These are phyloP conservation scores for Didymella pomorum DNA, from an alignment of 2,329 filamentous ascomycete genomes.

Conservation along the genomic window DNA sequence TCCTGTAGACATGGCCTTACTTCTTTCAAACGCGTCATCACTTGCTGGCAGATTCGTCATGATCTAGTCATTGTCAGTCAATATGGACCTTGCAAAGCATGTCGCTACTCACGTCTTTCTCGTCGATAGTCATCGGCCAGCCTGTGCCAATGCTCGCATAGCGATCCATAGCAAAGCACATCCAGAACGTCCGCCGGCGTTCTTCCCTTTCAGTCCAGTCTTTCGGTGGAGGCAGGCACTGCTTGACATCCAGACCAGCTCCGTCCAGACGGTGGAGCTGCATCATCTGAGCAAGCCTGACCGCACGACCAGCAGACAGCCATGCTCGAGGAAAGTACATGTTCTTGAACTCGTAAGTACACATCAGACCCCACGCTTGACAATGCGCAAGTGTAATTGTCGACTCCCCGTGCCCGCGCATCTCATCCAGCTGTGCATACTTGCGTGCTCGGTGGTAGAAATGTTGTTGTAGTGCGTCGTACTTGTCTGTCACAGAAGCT, in stretches of 20 bases:
- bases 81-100: too few relatives aligned
- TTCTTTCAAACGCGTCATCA: slow-evolving; percentile 85
- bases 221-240: slow-evolving; percentile 82
- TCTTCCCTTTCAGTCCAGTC: slow-evolving; percentile 97
- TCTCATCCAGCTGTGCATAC: slow-evolving; percentile 87
- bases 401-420: slow-evolving; percentile 89
- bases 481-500: slow-evolving; percentile 85
- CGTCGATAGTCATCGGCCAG: slow-evolving; percentile 95
- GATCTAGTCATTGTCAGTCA: slow-evolving; percentile 60
- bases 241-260: slow-evolving; percentile 84
- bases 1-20: slow-evolving; percentile 74
- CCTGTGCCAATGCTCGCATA: slow-evolving; percentile 96
- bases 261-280: slow-evolving; percentile 89
- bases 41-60: slow-evolving; percentile 83
- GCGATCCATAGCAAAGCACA: slow-evolving; percentile 87
- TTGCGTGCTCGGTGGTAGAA: slow-evolving; percentile 92
- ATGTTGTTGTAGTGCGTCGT: slow-evolving; percentile 77
- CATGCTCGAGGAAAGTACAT: slow-evolving; percentile 97
- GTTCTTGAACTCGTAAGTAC: slow-evolving; percentile 92
- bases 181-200: slow-evolving; percentile 91
- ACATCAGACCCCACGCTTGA: slow-evolving; percentile 82
- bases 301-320: slow-evolving; percentile 85
- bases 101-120: slow-evolving; percentile 72
- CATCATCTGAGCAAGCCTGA: slow-evolving; percentile 89
- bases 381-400: slow-evolving; percentile 87